Base-by-base conservation (phyloP, 306 rosid genomes). In the Vigna unguiculata region DNA sequence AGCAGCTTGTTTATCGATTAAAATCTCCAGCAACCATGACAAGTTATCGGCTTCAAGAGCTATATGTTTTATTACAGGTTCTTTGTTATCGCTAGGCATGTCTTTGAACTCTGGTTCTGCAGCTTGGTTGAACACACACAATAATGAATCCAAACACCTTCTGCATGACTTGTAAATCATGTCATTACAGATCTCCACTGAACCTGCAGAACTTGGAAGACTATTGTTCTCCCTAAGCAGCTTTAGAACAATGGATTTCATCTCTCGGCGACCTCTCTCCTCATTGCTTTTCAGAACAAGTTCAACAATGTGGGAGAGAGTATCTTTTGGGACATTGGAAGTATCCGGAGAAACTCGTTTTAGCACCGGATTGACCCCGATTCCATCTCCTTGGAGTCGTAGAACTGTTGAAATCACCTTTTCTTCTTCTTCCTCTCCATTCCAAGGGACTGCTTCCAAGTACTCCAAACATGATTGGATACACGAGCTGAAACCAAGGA, bases 391-490 rank as follows among this genome's bases (percentile, higher is more conserved):
- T 83, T 86, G 97, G 68, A 93, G 98, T 71, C 82, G 82, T 69
- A 88, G 76, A 45, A 91, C 88, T 8, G 96, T 88, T 1, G 93
- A 88, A 71, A 93, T 83, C 21, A 93, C 98, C 80, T 87, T 93
- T 78, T 93, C 98, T 86, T 93, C 98, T 68, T 93, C 98, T 48
- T 93, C 66, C 41, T 59, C 96, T 53, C 97, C 97, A 53, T 90
- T 90, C 97, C 98, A 93, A 15, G 98, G 98, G 72, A 88, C 98
- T 60, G 98, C 98, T 80, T 93, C 98, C 84, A 93, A 86, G 90
- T 88, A 89, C 73, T 93, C 96, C 80, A 93, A 82, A 88, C 96
- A 91, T 59, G 96, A 87, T 73, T 90, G 84, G 80, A 93, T 86
- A 84, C 98, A 93, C 20, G 90, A 82, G 79, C 71, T 85, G 85